Evolutionary conservation across 2,329 filamentous ascomycete genomes (phyloP).

Genomic region (Scopulariopsis brevicaulis): DNA sequence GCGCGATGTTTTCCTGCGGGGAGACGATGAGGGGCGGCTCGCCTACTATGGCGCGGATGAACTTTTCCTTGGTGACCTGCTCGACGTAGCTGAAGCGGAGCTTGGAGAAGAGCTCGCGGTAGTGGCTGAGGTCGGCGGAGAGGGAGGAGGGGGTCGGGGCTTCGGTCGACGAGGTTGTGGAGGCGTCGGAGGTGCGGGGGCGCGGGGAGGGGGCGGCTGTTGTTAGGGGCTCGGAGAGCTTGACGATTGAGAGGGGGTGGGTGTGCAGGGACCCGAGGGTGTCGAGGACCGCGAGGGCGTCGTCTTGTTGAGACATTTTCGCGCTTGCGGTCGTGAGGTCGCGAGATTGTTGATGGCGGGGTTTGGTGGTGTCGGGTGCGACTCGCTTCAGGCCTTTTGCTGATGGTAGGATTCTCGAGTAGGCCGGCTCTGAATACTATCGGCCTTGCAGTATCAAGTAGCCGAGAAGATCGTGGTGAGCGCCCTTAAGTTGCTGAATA

Average conservation of each 20-base stretch:
- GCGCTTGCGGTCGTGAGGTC: not conserved
- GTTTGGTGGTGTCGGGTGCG: not conserved
- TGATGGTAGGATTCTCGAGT: too few species aligned
- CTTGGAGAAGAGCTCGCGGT: slow-evolving; percentile 92
- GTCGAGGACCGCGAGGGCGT: slow-evolving; percentile 35
- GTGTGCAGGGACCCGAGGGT: slow-evolving; percentile 43
- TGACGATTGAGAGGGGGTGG: slow-evolving; percentile 58
- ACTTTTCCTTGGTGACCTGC: slow-evolving; percentile 97
- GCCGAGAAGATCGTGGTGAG: not conserved
- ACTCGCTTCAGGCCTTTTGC: too few species aligned
- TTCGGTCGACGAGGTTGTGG: slow-evolving; percentile 48
- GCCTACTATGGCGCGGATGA: slow-evolving; percentile 83
- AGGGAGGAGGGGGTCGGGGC: slow-evolving; percentile 64
- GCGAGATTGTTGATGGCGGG: not conserved
- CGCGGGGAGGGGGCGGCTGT: slow-evolving; percentile 15
- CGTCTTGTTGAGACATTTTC: slow-evolving; percentile 16
- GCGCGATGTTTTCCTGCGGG: slow-evolving; percentile 66
- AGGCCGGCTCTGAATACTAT: too few species aligned
- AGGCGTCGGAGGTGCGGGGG: slow-evolving; percentile 62
- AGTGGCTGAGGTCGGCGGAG: slow-evolving; percentile 76
- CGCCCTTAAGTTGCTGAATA: too few species aligned
- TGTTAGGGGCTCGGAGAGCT: slow-evolving; percentile 60
- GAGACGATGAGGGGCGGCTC: slow-evolving; percentile 81
- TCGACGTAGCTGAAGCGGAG: slow-evolving; percentile 95
- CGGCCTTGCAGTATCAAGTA: not conserved